Evolutionary conservation across 75 land plant genomes (phyloP).

Genomic region (Larix kaempferi): DNA sequence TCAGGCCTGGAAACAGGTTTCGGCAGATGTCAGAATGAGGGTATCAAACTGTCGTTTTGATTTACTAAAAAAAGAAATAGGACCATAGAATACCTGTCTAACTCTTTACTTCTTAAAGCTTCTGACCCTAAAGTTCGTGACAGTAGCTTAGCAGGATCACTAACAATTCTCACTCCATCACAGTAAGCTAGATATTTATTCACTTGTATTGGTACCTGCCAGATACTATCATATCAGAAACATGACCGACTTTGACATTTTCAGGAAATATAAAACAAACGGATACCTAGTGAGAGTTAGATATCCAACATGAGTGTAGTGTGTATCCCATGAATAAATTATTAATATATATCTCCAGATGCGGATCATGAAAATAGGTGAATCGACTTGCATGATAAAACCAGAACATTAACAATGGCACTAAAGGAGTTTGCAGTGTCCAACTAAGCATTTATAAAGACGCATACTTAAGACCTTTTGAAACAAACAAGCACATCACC

Average conservation of each 20-base stretch:
- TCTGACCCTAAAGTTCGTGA: slow-evolving; percentile 28
- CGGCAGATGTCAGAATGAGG: not conserved
- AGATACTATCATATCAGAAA: not conserved
- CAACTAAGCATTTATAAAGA: too few species aligned
- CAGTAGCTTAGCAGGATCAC: slow-evolving; percentile 51
- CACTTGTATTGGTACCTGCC: slow-evolving; percentile 84
- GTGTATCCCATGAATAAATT: not conserved
- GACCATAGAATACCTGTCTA: slow-evolving; percentile 45
- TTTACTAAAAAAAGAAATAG: slow-evolving; percentile 5
- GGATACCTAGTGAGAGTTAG: not conserved
- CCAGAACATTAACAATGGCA: too few species aligned
- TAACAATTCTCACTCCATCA: slow-evolving; percentile 81
- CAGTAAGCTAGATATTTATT: slow-evolving; percentile 71
- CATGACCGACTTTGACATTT: not conserved
- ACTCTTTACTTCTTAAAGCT: slow-evolving; percentile 48
- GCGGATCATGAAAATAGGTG: too few species aligned
- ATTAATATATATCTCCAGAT: too few species aligned
- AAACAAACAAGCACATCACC: too few species aligned
- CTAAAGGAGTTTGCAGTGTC: too few species aligned
- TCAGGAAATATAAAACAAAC: slow-evolving; percentile 5
- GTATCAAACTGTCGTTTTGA: not conserved
- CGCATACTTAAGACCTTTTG: too few species aligned
- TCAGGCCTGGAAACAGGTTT: slow-evolving; percentile 51
- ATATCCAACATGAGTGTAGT: not conserved
- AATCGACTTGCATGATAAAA: too few species aligned